Percentiles rank a stretch among this genome's conserved stretches.
These are phyloP conservation scores for Helicostylum pulchrum DNA, from an alignment of 192 early-diverging fungal species.

Conservation along the genomic window DNA sequence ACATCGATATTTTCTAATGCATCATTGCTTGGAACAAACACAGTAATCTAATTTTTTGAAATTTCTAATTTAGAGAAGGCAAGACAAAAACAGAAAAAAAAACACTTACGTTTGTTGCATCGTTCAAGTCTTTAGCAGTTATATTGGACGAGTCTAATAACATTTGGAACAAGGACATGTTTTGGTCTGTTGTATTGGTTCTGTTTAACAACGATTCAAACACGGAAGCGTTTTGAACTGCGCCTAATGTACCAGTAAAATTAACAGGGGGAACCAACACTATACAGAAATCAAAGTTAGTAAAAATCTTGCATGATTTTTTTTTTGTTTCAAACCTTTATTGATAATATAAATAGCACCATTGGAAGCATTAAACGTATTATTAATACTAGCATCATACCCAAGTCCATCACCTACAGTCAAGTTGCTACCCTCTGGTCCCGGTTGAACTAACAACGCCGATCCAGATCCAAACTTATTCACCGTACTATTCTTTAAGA, in stretches of 20 bases:
- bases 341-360: slow-evolving; percentile 15
- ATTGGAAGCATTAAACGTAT: slow-evolving; percentile 7
- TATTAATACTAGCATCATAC: too few relatives aligned
- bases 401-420: too few relatives aligned
- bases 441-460: too few relatives aligned
- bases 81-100: neutral
- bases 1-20: slow-evolving; percentile 2
- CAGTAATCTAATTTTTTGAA: slow-evolving; percentile 5
- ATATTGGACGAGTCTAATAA: neutral
- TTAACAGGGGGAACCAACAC: slow-evolving; percentile 9
- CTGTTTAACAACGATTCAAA: neutral
- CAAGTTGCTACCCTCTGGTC: too few relatives aligned
- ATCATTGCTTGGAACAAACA: slow-evolving; percentile 14
- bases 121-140: neutral
- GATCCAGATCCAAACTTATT: too few relatives aligned
- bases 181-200: too few relatives aligned
- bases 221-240: neutral
- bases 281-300: neutral
- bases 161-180: too few relatives aligned
- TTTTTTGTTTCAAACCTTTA: neutral
- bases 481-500: too few relatives aligned
- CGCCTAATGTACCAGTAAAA: neutral
- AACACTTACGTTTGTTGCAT: neutral
- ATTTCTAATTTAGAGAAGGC: too few relatives aligned
- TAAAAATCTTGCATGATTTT: neutral